These are phyloP conservation scores for Fusarium devonianum DNA, from an alignment of 2,329 filamentous ascomycete species.

Conservation along the genomic window DNA sequence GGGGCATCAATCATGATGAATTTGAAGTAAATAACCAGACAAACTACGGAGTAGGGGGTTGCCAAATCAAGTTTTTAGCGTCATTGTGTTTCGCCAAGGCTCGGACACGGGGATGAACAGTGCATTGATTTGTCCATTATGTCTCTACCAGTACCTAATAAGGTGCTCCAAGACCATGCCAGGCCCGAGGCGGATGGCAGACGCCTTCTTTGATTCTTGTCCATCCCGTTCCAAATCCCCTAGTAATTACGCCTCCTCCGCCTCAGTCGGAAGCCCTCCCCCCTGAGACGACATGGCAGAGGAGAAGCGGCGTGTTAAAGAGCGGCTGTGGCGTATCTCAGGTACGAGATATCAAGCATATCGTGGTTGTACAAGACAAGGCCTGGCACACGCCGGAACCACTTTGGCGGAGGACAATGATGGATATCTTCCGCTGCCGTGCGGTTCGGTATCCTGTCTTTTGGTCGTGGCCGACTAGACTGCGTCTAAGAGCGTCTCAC, in stretches of 20 bases:
- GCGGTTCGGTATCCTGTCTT: no score
- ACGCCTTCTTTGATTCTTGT: conserved; percentile 13
- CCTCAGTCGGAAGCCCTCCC: conserved; percentile 19
- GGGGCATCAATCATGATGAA: conserved; percentile 2
- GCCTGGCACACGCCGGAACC: conserved; percentile 9
- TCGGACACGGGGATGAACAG: background rate
- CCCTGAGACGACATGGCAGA: no score
- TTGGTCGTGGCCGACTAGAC: conserved; percentile 9
- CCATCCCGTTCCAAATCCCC: conserved; percentile 15
- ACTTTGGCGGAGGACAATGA: conserved; percentile 9
- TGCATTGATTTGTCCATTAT: no score
- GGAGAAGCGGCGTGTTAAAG: background rate
- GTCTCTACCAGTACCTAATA: no score
- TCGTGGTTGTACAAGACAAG: conserved; percentile 16
- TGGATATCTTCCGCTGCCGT: conserved; percentile 18
- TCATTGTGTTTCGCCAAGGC: background rate
- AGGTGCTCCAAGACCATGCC: no score
- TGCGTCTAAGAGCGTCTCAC: conserved; percentile 21
- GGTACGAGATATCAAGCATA: conserved; percentile 2
- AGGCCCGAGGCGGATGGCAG: conserved; percentile 17
- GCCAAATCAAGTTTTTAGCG: background rate
- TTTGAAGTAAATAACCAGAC: background rate
- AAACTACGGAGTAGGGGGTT: background rate
- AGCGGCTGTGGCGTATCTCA: background rate
- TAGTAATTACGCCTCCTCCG: conserved; percentile 16